Conservation (phyloP, 2,329 filamentous ascomycete species). For the Xylariales sp. region DNA sequence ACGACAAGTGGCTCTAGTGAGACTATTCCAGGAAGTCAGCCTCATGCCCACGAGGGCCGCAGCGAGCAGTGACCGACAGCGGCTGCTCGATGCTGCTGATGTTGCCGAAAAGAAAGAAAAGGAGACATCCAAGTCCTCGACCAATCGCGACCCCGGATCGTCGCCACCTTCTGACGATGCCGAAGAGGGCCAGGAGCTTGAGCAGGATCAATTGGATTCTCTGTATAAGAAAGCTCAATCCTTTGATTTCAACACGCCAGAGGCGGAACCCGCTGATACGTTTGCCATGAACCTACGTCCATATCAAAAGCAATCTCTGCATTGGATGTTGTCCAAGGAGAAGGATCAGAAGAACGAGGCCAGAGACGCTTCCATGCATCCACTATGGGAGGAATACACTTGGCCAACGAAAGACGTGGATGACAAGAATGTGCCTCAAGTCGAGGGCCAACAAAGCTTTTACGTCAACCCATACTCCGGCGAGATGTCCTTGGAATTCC, state of each 20-base stretch:
- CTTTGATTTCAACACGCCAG: constrained; percentile 89
- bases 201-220: constrained; percentile 91
- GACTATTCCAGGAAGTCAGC: constrained; percentile 83
- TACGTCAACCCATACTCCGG: constrained; percentile 98
- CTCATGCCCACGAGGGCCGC: constrained; percentile 70
- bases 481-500: constrained; percentile 86
- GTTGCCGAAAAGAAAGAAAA: constrained; percentile 72
- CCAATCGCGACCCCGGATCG: constrained; percentile 33
- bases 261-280: constrained; percentile 74
- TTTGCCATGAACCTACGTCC: constrained; percentile 82
- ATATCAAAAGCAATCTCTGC: constrained; percentile 90
- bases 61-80: constrained; percentile 75
- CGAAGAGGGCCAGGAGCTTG: constrained; percentile 85
- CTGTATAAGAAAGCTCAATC: constrained; percentile 95
- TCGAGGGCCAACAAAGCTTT: constrained; percentile 67
- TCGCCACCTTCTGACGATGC: constrained; percentile 57
- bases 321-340: constrained; percentile 97
- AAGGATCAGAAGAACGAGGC: constrained; percentile 65
- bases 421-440: constrained; percentile 64
- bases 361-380: constrained; percentile 83
- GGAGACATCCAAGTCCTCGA: constrained; percentile 36
- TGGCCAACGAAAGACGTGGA: constrained; percentile 89
- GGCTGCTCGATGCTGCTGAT: constrained; percentile 81
- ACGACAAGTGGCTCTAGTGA: constrained; percentile 82
- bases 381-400: constrained; percentile 90